phyloP scores from a whole-genome alignment of 2,329 filamentous ascomycete species.

The Chaetomium sp. region DNA sequence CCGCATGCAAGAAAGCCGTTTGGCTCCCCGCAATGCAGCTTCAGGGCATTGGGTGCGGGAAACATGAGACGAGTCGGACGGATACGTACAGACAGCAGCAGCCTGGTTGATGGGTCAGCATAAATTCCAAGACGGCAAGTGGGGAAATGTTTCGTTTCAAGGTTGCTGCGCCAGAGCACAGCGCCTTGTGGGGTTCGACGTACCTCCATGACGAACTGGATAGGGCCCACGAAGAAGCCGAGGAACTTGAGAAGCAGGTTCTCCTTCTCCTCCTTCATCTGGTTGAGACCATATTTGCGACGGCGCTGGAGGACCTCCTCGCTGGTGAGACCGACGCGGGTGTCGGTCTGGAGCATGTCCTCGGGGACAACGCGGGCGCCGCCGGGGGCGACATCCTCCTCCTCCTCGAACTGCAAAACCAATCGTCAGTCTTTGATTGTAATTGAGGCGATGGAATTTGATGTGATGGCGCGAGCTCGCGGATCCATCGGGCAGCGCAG shows the following conservation, averaged over 20 bases:
- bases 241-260: constrained; percentile 82
- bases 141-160: constrained; percentile 35
- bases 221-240: constrained; percentile 82
- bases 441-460: not conserved
- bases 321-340: constrained; percentile 68
- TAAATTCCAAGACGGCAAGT: constrained; percentile 24
- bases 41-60: constrained; percentile 3
- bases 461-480: not conserved
- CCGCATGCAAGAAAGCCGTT: constrained; percentile 12
- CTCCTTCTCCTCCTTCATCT: constrained; percentile 88
- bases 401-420: constrained; percentile 55
- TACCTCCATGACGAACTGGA: constrained; percentile 94
- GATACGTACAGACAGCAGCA: constrained; percentile 38
- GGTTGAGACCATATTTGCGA: constrained; percentile 79
- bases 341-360: constrained; percentile 71
- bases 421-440: constrained; percentile 24
- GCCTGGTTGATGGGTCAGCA: constrained; percentile 39
- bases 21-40: constrained; percentile 18
- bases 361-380: constrained; percentile 67
- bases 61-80: constrained; percentile 20
- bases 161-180: constrained; percentile 23
- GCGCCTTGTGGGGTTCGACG: constrained; percentile 36
- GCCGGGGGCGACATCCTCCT: constrained; percentile 50
- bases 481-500: not conserved
- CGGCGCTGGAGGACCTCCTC: constrained; percentile 64